Evolutionary conservation across 2,329 filamentous ascomycete species (phyloP), one percentile per base, ranked within the genome.

Genomic region (Biscogniauxia marginata): DNA sequence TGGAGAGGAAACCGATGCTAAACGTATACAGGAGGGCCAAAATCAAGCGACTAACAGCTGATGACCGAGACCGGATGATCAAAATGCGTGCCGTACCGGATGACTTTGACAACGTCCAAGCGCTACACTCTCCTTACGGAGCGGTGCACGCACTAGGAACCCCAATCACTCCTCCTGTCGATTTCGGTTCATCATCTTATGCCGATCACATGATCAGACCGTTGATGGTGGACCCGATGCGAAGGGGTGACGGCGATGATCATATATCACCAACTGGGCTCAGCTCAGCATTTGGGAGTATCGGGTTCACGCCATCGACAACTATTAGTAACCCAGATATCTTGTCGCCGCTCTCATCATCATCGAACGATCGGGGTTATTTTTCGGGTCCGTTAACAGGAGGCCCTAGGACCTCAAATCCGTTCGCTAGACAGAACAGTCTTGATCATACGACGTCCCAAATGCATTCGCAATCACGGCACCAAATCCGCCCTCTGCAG

Each of bases 51-150:
- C 76, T 89, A 59, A 88, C 82, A 63, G 84, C 80, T n/a, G 85
- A 89, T 70, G 86, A 89, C 67, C 81, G 86, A 49, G 85, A 89
- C 58, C 80, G 85, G 55, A 86, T 89, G 81, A 84, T 89, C 68
- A 86, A 87, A 72, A 89, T 88, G 84, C 79, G 85, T 54, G 85
- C 86, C 3, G 84, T 89, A 3, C 86, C 86, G 7, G 85, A 89
- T 61, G 85, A 86, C 63, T 89, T 89, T 60, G 86, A 89, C 70
- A 89, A 86, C 63, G 79, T 89, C 3, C 84, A 87, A 67, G 86
- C 86, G 13, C 74, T 89, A 16, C 86, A 89, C 68, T 87, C 84
- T 19, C 84, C 84, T 3, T 88, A 88, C 60, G 85, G 85, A 8
- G 84, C 85, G 5, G 80, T 84, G 4, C 80, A 83, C 63, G 77